Evolutionary conservation across 768 basidiomycete genomes (phyloP), one percentile per base, ranked within the genome.

Genomic region (Xerocomellus intermedius): DNA sequence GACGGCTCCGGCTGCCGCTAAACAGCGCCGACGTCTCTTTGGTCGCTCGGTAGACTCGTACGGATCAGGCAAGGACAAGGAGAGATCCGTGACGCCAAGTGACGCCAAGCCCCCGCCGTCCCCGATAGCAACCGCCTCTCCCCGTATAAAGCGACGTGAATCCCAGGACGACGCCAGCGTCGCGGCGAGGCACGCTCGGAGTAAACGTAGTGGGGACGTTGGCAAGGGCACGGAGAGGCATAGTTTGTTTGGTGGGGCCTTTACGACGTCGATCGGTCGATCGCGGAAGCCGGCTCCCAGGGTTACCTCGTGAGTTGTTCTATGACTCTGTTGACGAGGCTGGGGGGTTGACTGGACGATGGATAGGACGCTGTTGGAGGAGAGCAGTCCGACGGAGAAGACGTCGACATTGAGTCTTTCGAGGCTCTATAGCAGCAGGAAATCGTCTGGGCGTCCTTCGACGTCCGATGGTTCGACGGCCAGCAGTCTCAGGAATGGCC

Each of bases 251-350:
- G 90, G 89, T 14, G 79, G 77, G 19, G 70, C 83, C 4, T 84
- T 91, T 57, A 72, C 75, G 12, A 80, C 82, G 1, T 74, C 84
- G 6, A 64, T 90, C 50, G 82, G 84, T 28, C 87, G 86, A 68
- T 73, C 76, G 38, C 75, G 94, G 60, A 95, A 97, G 68, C 94
- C 94, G 1, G 79, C 92, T 0, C 92, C 91, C 17, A 82, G 82
- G 69, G 85, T 84, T 60, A 81, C 84, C 22, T 63, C 75, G 87
- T 87, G 65, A 63, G 86, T 77, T 42, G 48, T 59, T 39, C n/a
- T n/a, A 50, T 10, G 12, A 36, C 50, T 28, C 32, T 45, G 14
- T 53, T 35, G 54, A 21, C n/a, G 24, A 19, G 8, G 26, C 12
- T 4, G 2, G 14, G 21, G 6, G 14, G 30, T 51, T 54, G 54